These are phyloP conservation scores for Rozella allomycis DNA, from an alignment of 371 early-diverging fungal genomes.

Conservation along the genomic window DNA sequence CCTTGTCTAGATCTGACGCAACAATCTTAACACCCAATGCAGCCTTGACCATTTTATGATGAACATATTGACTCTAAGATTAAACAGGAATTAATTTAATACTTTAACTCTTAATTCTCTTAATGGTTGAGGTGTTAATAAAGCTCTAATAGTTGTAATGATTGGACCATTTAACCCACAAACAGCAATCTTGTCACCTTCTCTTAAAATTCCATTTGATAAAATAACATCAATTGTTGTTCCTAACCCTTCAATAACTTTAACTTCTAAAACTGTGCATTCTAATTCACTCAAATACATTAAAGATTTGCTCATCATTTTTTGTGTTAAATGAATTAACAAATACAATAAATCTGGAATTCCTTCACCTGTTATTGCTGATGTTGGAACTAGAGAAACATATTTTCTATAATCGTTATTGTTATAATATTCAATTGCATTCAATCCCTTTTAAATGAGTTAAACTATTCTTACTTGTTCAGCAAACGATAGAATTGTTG, in stretches of 20 bases:
- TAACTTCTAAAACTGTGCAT: constrained; percentile 98
- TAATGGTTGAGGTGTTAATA: constrained; percentile 97
- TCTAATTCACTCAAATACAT: constrained; percentile 92
- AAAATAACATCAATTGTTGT: constrained; percentile 97
- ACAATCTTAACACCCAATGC: constrained; percentile 94
- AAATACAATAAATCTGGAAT: constrained; percentile 92
- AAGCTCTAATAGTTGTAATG: constrained; percentile 75
- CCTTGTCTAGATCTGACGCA: constrained; percentile 90
- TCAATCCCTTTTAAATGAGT: no score
- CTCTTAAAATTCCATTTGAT: constrained; percentile 87
- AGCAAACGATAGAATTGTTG: constrained; percentile 73
- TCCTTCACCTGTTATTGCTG: constrained; percentile 98
- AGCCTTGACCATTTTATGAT: constrained; percentile 93
- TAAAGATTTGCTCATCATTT: constrained; percentile 78
- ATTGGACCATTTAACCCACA: constrained; percentile 96
- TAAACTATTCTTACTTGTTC: no score
- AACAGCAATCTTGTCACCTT: constrained; percentile 93
- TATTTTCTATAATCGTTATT: constrained; percentile 87
- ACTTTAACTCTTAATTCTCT: constrained; percentile 88
- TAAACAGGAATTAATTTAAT: not conserved
- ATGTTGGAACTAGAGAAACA: constrained; percentile 96
- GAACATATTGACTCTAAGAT: constrained; percentile 58
- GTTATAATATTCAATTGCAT: constrained; percentile 82
- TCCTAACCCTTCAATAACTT: constrained; percentile 98
- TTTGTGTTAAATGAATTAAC: constrained; percentile 80